These are phyloP conservation scores for Penicillium sp. DNA, from an alignment of 2,329 filamentous ascomycete genomes.

Conservation along the genomic window DNA sequence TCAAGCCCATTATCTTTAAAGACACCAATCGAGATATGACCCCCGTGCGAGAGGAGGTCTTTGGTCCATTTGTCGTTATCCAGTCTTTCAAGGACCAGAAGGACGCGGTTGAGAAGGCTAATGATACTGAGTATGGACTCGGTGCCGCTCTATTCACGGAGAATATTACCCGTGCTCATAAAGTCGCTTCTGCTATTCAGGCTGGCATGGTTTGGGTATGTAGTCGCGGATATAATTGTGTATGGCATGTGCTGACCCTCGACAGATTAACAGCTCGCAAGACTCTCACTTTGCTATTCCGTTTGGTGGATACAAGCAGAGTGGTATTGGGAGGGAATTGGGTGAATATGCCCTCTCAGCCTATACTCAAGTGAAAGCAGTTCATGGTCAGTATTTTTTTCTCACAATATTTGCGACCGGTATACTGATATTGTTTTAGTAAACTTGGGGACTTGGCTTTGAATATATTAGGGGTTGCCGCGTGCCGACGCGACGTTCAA, in stretches of 20 bases:
- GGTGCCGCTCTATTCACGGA: conserved; percentile 37
- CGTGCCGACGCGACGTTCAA: neutral
- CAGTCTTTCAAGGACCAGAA: conserved; percentile 32
- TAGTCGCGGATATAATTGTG: conserved; percentile 18
- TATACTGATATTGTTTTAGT: neutral
- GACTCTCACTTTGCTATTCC: conserved; percentile 19
- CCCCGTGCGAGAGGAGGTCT: conserved; percentile 38
- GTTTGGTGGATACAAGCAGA: conserved; percentile 50
- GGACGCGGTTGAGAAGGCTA: conserved; percentile 33
- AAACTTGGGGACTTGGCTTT: conserved; percentile 1
- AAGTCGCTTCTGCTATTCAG: conserved; percentile 34
- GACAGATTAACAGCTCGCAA: conserved; percentile 22
- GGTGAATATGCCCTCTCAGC: conserved; percentile 53
- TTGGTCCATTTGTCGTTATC: conserved; percentile 39
- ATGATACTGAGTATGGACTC: conserved; percentile 38
- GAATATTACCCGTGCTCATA: conserved; percentile 31
- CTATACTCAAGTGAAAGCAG: conserved; percentile 35
- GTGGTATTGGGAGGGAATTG: conserved; percentile 53
- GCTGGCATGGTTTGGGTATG: conserved; percentile 41
- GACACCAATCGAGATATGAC: conserved; percentile 28
- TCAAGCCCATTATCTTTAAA: conserved; percentile 25
- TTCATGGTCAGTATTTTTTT: conserved; percentile 14
- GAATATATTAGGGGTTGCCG: neutral
- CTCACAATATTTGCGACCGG: neutral
- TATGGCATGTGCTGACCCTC: neutral